phyloP scores from a whole-genome alignment of 2,329 filamentous ascomycete species.

The Exophiala bonariae region DNA sequence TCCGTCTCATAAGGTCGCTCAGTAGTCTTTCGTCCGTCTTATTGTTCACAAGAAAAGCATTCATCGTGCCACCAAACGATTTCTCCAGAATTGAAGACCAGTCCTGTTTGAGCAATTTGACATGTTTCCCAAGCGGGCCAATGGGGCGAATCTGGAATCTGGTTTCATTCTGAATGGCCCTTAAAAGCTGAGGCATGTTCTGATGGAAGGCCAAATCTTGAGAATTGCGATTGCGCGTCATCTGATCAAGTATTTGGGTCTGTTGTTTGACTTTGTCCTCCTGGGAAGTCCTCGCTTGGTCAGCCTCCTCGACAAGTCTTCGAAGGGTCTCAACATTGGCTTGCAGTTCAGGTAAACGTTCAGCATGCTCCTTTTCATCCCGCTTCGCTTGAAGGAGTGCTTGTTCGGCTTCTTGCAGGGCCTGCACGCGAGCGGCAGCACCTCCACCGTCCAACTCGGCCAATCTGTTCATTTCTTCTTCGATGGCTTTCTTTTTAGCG shows the following conservation, averaged over 20 bases:
- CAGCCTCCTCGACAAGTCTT: constrained; percentile 8
- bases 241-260: constrained; percentile 50
- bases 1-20: constrained; percentile 60
- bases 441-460: constrained; percentile 69
- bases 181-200: constrained; percentile 60
- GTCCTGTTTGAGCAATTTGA: constrained; percentile 73
- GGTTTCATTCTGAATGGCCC: constrained; percentile 66
- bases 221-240: constrained; percentile 60
- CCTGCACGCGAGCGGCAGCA: constrained; percentile 60
- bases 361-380: constrained; percentile 43
- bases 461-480: constrained; percentile 56
- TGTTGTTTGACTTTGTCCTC: constrained; percentile 55
- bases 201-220: constrained; percentile 64
- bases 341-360: constrained; percentile 36
- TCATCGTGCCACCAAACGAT: constrained; percentile 67
- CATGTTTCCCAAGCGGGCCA: constrained; percentile 77
- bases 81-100: constrained; percentile 85
- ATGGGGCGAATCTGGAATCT: constrained; percentile 72
- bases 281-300: constrained; percentile 41
- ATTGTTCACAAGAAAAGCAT: constrained; percentile 77
- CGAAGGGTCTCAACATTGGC: constrained; percentile 36
- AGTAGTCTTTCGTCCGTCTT: constrained; percentile 74
- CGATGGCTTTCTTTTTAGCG: constrained; percentile 47
- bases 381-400: constrained; percentile 47
- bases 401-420: constrained; percentile 60